phyloP scores from a whole-genome alignment of 1,284 basidiomycete species.

The Trametes versicolor region DNA sequence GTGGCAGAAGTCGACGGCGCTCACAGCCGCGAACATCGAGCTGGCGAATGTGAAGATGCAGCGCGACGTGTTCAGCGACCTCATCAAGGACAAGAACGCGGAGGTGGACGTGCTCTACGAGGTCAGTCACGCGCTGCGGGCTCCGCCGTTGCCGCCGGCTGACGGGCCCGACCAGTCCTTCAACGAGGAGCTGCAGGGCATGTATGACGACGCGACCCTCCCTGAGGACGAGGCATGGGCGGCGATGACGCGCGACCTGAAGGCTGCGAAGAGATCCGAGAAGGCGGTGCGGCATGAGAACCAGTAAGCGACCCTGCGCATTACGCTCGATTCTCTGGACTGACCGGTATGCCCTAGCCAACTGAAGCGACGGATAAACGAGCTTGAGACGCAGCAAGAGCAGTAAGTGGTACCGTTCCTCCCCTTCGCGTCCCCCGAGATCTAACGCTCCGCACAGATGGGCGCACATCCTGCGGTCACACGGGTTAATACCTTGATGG shows the following conservation, averaged over 20 bases:
- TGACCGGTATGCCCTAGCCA: constrained; percentile 52
- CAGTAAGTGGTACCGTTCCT: constrained; percentile 64
- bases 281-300: constrained; percentile 82
- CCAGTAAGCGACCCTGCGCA: constrained; percentile 57
- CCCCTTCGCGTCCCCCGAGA: constrained; percentile 5
- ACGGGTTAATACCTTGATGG: constrained; percentile 59
- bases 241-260: constrained; percentile 77
- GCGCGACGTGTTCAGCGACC: constrained; percentile 78
- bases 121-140: constrained; percentile 54
- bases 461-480: constrained; percentile 68
- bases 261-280: constrained; percentile 77
- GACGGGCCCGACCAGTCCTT: constrained; percentile 67
- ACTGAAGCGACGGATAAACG: constrained; percentile 75
- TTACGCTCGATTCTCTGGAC: not conserved
- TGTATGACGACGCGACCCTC: constrained; percentile 85
- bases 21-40: constrained; percentile 70
- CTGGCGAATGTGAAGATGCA: constrained; percentile 76
- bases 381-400: constrained; percentile 78
- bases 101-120: constrained; percentile 94
- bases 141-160: constrained; percentile 16
- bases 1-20: constrained; percentile 51
- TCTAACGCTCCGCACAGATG: constrained; percentile 55
- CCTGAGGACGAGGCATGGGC: constrained; percentile 83
- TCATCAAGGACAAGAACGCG: constrained; percentile 78
- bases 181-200: constrained; percentile 90